phyloP scores from a whole-genome alignment of 768 basidiomycete genomes.

The Serendipita sp. region DNA sequence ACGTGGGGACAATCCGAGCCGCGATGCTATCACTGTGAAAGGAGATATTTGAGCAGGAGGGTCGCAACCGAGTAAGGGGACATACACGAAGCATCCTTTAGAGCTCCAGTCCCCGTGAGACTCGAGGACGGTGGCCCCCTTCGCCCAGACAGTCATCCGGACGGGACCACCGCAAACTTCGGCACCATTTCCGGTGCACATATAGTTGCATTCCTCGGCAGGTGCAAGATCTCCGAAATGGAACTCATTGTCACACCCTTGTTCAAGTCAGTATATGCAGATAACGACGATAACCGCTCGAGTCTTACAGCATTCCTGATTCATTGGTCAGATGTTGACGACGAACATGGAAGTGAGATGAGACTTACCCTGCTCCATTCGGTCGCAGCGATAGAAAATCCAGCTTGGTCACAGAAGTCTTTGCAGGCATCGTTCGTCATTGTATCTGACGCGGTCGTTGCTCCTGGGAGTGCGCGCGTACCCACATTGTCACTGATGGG shows the following conservation, averaged over 20 bases:
- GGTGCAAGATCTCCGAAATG: background rate
- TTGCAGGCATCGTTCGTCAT: conserved; percentile 4
- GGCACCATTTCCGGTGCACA: conserved; percentile 6
- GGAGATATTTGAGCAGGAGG: background rate
- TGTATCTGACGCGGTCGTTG: background rate
- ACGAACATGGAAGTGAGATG: background rate
- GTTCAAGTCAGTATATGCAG: background rate
- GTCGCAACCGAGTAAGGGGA: background rate
- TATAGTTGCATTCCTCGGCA: background rate
- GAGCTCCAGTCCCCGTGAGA: background rate
- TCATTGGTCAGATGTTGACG: no score
- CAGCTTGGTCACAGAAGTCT: background rate
- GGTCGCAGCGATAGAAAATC: background rate
- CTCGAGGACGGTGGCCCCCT: background rate
- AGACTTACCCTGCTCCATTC: conserved; percentile 3
- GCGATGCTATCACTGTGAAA: background rate
- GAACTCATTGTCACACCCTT: background rate
- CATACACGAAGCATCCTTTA: conserved; percentile 1
- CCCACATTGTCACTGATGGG: background rate
- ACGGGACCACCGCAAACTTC: conserved; percentile 5
- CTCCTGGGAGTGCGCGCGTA: background rate
- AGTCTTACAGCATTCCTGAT: background rate
- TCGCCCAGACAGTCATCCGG: background rate
- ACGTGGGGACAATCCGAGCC: background rate
- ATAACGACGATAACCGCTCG: no score